A percentile compares a stretch with the other conserved stretches of the same genome.
Evolutionary conservation across 768 basidiomycete species (phyloP).

Genomic region (Trametes cubensis): DNA sequence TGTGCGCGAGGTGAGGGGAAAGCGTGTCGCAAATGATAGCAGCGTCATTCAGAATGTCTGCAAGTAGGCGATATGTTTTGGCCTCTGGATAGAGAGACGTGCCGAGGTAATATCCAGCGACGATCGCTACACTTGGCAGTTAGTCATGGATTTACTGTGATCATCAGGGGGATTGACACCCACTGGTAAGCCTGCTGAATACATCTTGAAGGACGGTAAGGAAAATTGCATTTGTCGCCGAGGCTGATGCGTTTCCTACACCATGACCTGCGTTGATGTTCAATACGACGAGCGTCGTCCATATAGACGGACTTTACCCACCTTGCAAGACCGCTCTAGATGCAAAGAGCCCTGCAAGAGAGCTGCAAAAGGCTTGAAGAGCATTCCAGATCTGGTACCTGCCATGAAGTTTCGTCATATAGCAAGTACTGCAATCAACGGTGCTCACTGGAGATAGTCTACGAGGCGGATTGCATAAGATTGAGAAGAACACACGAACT

Average conservation of each 20-base stretch:
- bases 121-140: conserved; percentile 50
- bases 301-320: conserved; percentile 24
- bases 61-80: conserved; percentile 68
- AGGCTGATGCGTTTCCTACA: conserved; percentile 68
- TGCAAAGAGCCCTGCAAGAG: conserved; percentile 61
- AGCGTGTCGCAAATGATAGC: conserved; percentile 62
- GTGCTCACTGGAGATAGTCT: conserved; percentile 26
- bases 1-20: conserved; percentile 53
- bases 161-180: conserved; percentile 25
- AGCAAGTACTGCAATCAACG: not conserved
- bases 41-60: conserved; percentile 66
- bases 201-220: conserved; percentile 68
- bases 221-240: conserved; percentile 65
- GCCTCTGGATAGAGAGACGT: conserved; percentile 70
- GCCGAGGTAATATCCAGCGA: conserved; percentile 62
- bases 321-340: conserved; percentile 73
- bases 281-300: not conserved
- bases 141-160: too few relatives aligned
- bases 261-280: conserved; percentile 54
- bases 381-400: conserved; percentile 72
- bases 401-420: not conserved
- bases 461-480: not conserved
- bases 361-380: conserved; percentile 71
- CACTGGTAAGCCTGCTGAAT: conserved; percentile 65
- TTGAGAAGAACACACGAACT: not conserved